Base-by-base conservation (phyloP, 2,329 filamentous ascomycete species). In the Cladophialophora bantiana region DNA sequence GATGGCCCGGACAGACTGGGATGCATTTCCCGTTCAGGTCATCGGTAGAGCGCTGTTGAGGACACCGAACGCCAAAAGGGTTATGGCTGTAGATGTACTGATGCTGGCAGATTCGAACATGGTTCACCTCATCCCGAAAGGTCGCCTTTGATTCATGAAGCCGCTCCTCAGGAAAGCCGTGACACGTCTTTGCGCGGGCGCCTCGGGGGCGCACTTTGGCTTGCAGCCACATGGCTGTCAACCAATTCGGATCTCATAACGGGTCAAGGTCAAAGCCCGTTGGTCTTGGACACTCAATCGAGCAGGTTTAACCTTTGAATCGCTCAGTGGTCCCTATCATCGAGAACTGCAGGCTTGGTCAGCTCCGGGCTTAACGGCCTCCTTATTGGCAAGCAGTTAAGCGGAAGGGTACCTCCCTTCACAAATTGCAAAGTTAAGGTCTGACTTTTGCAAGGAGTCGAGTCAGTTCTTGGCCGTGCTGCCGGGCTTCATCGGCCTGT, bases 141-240 rank as follows among this genome's bases (percentile, higher is more conserved):
- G 7, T 42, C 40, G 40, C 40, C 40, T 3, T 42, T 4, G 40
- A 42, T n/a, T n/a, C 40, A n/a, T 53, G 31, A 53, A 31, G 50
- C 9, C 18, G 48, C 26, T 12, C 26, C 34, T 48, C 26, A 13
- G 38, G n/a, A 36, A 36, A 4, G 36, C 40, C 56, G 38, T 50
- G 38, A 13, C 10, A 20, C 34, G 7, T n/a, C 26, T 13, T n/a
- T 42, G 40, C 7, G 40, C 32, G 58, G 31, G 15, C 42, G 31
- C 38, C 15, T 32, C 5, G 38, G n/a, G n/a, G 15, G 15, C 57
- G 35, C 20, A 31, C 12, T 20, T 60, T 13, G 35, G 13, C n/a
- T 60, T 32, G 40, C 45, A 36, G 40, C 58, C 58, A 52, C 58
- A 31, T 52, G 58, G 58, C 42, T 60, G 26, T 18, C 40, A n/a